Base-by-base conservation (phyloP, 495 filamentous ascomycete species). In the Daldinia grandis region DNA sequence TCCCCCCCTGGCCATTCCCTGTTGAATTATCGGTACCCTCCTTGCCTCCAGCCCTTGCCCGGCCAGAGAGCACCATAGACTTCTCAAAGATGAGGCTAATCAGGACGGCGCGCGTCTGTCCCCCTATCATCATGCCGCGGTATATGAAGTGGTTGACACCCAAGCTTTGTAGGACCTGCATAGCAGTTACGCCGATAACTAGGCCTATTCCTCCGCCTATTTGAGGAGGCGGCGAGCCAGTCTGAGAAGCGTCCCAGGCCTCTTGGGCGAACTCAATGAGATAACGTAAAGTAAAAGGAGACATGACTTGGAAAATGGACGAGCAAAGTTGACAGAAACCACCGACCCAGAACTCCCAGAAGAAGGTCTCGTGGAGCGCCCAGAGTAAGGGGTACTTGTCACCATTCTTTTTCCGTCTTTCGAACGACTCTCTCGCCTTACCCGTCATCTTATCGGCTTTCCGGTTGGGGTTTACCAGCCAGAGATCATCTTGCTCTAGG, bases 331-430 rank as follows among this genome's bases (percentile, higher is more conserved):
- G 87, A 74, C 91, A 96, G 35, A 89, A 60, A 4, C 91, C 95
- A 30, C 93, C 93, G 14, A 96, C 70, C 82, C 92, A 88, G 74
- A 99, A 97, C 74, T 98, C 94, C 63, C 83, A 80, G 70, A 90
- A 88, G 83, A 95, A 96, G 2, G 92, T 93, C 67, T 98, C 94
- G 78, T 95, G 92, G 54, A 99, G 73, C 5, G 95, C 92, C 82
- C 88, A 91, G 10, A 92, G 71, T 10, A 99, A 81, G 0, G 94
- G 91, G 63, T 91, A 86, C 71, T 92, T 91, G 38, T 88, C 87
- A 25, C 92, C 92, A 25, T 87, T 82, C 37, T 83, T 83, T 5
- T 87, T 82, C 5, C 93, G 87, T 58, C 82, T 85, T 63, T 90
- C 79, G 73, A 97, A 92, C 0, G 91, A 87, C 35, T 81, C 84